Percentiles rank a stretch among this genome's conserved stretches.
These are phyloP conservation scores for Perkinsus olseni DNA, from an alignment of 169 alveolate species.

Conservation along the genomic window DNA sequence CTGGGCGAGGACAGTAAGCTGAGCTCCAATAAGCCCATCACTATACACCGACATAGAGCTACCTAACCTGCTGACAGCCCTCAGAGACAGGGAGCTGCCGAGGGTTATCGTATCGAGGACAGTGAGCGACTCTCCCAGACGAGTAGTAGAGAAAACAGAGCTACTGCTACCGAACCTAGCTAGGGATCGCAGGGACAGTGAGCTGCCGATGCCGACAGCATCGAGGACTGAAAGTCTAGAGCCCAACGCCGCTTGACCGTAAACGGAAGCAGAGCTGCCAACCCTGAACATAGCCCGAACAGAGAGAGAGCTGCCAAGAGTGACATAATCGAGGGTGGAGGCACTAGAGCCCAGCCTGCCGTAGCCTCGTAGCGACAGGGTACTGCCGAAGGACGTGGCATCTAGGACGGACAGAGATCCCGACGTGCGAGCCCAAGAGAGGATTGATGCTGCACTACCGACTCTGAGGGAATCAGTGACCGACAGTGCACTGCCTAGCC, in stretches of 20 bases:
- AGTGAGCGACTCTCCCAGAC: neutral
- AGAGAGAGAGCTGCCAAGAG: neutral
- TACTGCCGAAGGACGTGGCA: neutral
- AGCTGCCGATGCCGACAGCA: neutral
- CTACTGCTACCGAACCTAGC: neutral
- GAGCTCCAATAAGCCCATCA: neutral
- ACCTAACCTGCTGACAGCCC: neutral
- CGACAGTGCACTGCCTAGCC: neutral
- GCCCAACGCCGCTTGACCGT: neutral
- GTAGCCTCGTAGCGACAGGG: neutral
- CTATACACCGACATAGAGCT: neutral
- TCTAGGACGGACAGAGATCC: neutral
- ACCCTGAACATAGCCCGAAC: neutral
- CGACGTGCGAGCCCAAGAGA: neutral
- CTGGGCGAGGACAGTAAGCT: neutral
- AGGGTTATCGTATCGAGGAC: neutral
- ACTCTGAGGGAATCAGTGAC: neutral
- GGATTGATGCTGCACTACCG: neutral
- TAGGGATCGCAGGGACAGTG: neutral
- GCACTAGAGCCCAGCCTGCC: neutral
- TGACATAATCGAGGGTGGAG: neutral
- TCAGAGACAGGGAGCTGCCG: slow-evolving; percentile 6
- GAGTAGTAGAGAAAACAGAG: neutral
- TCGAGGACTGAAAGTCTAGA: neutral
- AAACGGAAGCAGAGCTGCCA: neutral